Percentiles rank a stretch among this genome's conserved stretches.
Conservation (phyloP, 345 rosid genomes). For the Reutealis trisperma region DNA sequence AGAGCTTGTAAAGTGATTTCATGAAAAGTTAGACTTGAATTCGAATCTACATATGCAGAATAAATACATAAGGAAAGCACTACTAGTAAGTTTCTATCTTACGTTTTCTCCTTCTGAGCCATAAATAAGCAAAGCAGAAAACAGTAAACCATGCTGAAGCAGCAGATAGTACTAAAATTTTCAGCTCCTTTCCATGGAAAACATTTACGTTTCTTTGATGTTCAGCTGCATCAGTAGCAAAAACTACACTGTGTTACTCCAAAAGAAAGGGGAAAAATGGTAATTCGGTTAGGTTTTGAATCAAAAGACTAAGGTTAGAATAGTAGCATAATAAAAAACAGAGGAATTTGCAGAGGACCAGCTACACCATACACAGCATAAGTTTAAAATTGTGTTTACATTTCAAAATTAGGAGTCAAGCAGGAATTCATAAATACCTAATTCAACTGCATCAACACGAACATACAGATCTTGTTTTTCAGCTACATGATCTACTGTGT, state of each 20-base stretch:
- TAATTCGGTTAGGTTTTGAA: too few species aligned
- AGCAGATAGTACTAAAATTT: background rate
- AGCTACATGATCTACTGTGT: background rate
- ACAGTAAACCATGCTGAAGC: background rate
- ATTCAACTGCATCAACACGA: slow-evolving; percentile 8
- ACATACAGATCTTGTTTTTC: background rate
- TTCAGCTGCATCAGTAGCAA: background rate
- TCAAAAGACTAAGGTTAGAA: background rate
- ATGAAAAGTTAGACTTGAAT: too few species aligned
- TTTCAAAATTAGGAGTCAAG: background rate
- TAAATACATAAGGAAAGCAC: too few species aligned
- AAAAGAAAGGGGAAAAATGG: background rate
- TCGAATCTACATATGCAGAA: too few species aligned
- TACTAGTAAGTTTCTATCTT: background rate
- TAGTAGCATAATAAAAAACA: too few species aligned
- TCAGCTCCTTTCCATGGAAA: background rate
- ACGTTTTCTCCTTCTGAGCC: slow-evolving; percentile 5
- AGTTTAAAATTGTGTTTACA: background rate
- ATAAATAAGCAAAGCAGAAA: background rate
- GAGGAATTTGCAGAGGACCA: too few species aligned
- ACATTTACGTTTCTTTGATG: background rate
- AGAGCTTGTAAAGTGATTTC: background rate
- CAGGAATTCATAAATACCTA: slow-evolving; percentile 6
- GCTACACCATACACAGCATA: too few species aligned
- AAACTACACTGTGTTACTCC: too few species aligned